phyloP scores from a whole-genome alignment of 345 rosid genomes.

The Hibiscus tridactylites region DNA sequence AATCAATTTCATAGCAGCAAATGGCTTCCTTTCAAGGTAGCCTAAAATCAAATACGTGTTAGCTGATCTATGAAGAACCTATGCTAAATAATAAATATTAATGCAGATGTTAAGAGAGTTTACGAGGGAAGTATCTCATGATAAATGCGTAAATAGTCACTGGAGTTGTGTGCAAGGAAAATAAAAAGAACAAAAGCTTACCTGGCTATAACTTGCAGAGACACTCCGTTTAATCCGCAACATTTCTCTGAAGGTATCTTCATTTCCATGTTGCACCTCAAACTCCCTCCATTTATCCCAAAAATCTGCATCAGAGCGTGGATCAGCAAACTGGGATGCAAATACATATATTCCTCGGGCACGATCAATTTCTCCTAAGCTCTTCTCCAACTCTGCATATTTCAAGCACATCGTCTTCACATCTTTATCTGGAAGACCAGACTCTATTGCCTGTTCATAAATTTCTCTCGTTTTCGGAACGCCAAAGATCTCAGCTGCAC shows the following conservation, averaged over 20 bases:
- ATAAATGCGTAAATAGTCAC: not conserved
- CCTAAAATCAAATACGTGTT: not conserved
- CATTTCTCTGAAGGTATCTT: constrained; percentile 95
- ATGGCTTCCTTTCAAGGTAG: not conserved
- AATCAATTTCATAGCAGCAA: not conserved
- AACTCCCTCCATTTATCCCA: constrained; percentile 95
- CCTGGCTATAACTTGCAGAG: constrained; percentile 93
- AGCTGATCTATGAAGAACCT: not conserved
- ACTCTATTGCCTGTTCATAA: constrained; percentile 88
- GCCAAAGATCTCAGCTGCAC: constrained; percentile 92
- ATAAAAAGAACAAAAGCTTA: constrained; percentile 13
- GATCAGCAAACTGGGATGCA: constrained; percentile 92
- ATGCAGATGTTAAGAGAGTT: not conserved
- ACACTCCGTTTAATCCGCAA: constrained; percentile 82
- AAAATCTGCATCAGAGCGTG: constrained; percentile 75
- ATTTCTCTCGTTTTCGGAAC: constrained; percentile 93
- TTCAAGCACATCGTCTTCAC: constrained; percentile 86
- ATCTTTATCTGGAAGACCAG: constrained; percentile 94
- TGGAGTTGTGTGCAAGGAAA: not conserved
- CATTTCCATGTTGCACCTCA: constrained; percentile 93
- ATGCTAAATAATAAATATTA: not conserved
- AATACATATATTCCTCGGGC: constrained; percentile 68
- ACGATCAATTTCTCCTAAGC: constrained; percentile 89
- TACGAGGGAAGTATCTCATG: not conserved
- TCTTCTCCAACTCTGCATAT: constrained; percentile 88